Base-by-base conservation (phyloP, 2,329 filamentous ascomycete genomes). In the Ophiostoma sp. region DNA sequence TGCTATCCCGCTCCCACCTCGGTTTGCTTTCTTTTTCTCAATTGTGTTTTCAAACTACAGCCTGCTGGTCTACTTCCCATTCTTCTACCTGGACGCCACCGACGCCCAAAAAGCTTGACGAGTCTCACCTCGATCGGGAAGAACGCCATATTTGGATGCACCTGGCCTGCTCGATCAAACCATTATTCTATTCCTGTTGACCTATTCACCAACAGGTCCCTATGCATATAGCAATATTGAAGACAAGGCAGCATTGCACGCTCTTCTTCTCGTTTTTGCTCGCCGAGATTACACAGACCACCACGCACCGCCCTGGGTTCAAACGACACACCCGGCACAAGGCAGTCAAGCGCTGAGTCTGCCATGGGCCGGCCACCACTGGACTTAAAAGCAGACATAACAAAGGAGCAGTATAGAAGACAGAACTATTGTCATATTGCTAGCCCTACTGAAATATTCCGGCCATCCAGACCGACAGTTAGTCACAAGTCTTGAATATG, bases 191-290 rank as follows among this genome's bases (percentile, higher is more conserved):
- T n/a, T 48, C 36, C 36, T 39, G 2, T 20, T 3, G 20, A n/a
- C 5, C 17, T n/a, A 48, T 48, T 17, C 44, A 48, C 11, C 17
- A 7, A 48, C 17, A 8, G 17, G 17, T 48, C 3, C 20, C 20
- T n/a, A 48, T 20, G 44, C 17, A n/a, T 48, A 48, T 48, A 48
- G 17, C 7, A 57, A 27, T 57, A 13, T 13, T 5, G 39, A 27
- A 23, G 52, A 57, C 52, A 57, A 57, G 52, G 52, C 52, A 57
- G 52, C 52, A 57, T 57, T 57, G 52, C 52, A 23, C 52, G 23
- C 7, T 27, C 15, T 27, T 3, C 10, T 8, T 57, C 10, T 57
- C 11, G 44, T 48, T 17, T 48, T 39, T n/a, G 20, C 44, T 27
- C 52, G 52, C 52, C 23, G 52, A 27, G 52, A 57, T 57, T 27